phyloP scores from a whole-genome alignment of 1,284 basidiomycete genomes.

The Austroboletus rostrupii region DNA sequence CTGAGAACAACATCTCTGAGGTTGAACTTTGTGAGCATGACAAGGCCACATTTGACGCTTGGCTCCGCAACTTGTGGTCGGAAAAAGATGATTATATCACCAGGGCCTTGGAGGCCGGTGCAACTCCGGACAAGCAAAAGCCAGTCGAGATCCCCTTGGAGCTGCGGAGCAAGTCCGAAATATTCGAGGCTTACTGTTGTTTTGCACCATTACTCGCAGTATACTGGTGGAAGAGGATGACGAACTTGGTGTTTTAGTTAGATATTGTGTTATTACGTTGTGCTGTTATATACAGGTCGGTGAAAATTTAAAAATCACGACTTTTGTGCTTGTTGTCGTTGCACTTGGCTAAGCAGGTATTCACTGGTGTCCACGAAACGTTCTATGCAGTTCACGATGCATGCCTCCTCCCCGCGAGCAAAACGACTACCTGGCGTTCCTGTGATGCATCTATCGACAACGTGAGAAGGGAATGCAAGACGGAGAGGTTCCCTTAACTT shows the following conservation, averaged over 20 bases:
- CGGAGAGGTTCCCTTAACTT: slow-evolving; percentile 53
- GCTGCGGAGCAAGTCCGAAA: slow-evolving; percentile 49
- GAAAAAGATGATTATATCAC: slow-evolving; percentile 80
- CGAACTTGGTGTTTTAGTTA: slow-evolving; percentile 17
- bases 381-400: slow-evolving; percentile 89
- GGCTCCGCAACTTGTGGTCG: slow-evolving; percentile 80
- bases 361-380: slow-evolving; percentile 92
- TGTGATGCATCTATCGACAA: slow-evolving; percentile 71
- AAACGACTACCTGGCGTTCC: slow-evolving; percentile 82
- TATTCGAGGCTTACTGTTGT: slow-evolving; percentile 66
- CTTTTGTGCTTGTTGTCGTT: slow-evolving; percentile 43
- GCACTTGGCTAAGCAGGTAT: slow-evolving; percentile 81
- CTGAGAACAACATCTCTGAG: slow-evolving; percentile 39
- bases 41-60: slow-evolving; percentile 71
- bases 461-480: slow-evolving; percentile 10
- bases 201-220: slow-evolving; percentile 56
- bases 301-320: background rate
- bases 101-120: slow-evolving; percentile 51
- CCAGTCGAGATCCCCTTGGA: slow-evolving; percentile 57
- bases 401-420: slow-evolving; percentile 79
- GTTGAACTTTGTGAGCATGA: slow-evolving; percentile 68
- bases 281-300: slow-evolving; percentile 12
- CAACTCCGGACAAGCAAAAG: slow-evolving; percentile 32
- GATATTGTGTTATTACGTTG: slow-evolving; percentile 11
- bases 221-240: slow-evolving; percentile 49